Evolutionary conservation across 805 yeast species (phyloP).

Genomic region (Zygoascus bituminiphila): DNA sequence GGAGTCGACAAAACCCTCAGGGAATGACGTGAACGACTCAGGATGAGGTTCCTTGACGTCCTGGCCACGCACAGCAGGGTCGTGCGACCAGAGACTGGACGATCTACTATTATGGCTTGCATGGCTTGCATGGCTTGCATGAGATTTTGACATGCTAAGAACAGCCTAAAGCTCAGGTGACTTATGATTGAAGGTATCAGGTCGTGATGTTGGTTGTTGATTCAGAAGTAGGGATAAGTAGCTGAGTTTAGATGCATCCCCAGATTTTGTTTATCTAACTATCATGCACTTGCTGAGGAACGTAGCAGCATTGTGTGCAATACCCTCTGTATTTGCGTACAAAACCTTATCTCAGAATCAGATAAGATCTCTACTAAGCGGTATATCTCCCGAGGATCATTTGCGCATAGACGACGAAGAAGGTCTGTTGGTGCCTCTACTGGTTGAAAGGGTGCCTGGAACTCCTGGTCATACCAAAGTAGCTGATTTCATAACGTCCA

Average conservation of each 20-base stretch:
- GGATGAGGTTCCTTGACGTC: not conserved
- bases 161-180: not conserved
- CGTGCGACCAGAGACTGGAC: not conserved
- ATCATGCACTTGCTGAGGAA: not conserved
- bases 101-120: not conserved
- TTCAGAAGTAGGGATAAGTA: no score
- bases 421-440: constrained; percentile 25
- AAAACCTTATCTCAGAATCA: constrained; percentile 4
- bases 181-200: no score
- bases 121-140: not conserved
- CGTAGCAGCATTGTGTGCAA: not conserved
- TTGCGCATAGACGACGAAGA: constrained; percentile 13
- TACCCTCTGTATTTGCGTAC: constrained; percentile 4
- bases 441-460: constrained; percentile 36
- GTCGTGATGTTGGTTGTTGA: no score
- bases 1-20: constrained; percentile 18
- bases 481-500: constrained; percentile 31
- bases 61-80: not conserved
- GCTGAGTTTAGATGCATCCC: no score
- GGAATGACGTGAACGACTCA: constrained; percentile 17
- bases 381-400: constrained; percentile 11
- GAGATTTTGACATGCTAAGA: not conserved
- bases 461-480: constrained; percentile 33
- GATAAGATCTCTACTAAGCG: constrained; percentile 6
- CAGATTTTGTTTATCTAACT: not conserved